Conservation (phyloP, 1,284 basidiomycete species). For the Erythrobasidium hasegawianum region DNA sequence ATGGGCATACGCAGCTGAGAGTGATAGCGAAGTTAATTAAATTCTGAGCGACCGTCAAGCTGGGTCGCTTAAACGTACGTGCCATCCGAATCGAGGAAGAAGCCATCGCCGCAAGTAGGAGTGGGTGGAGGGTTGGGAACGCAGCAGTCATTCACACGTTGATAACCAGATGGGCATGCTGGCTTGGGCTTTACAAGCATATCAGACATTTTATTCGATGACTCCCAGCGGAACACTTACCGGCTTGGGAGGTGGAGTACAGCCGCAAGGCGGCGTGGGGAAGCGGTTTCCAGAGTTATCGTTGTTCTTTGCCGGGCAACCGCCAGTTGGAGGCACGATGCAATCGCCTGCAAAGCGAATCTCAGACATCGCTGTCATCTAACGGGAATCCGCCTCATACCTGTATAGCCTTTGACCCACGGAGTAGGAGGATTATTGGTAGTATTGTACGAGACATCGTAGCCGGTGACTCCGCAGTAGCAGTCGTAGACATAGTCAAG, state of each 20-base stretch:
- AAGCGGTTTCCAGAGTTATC: background rate
- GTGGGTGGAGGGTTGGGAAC: background rate
- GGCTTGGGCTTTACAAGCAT: background rate
- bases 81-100: no score
- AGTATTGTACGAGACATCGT: slow-evolving; percentile 23
- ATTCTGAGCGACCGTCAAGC: no score
- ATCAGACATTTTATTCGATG: no score
- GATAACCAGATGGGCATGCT: slow-evolving; percentile 9
- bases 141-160: slow-evolving; percentile 17
- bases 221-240: no score
- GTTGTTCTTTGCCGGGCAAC: background rate
- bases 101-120: no score
- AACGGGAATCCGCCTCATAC: background rate
- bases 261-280: background rate
- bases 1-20: no score
- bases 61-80: no score
- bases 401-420: background rate
- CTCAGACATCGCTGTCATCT: background rate
- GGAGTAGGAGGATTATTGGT: slow-evolving; percentile 7
- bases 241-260: slow-evolving; percentile 8
- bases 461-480: slow-evolving; percentile 16
- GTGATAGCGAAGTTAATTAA: no score
- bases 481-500: slow-evolving; percentile 27
- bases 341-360: slow-evolving; percentile 5
- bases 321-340: slow-evolving; percentile 5